phyloP scores from a whole-genome alignment of 2,329 filamentous ascomycete genomes.

The Microdochium bolleyi region DNA sequence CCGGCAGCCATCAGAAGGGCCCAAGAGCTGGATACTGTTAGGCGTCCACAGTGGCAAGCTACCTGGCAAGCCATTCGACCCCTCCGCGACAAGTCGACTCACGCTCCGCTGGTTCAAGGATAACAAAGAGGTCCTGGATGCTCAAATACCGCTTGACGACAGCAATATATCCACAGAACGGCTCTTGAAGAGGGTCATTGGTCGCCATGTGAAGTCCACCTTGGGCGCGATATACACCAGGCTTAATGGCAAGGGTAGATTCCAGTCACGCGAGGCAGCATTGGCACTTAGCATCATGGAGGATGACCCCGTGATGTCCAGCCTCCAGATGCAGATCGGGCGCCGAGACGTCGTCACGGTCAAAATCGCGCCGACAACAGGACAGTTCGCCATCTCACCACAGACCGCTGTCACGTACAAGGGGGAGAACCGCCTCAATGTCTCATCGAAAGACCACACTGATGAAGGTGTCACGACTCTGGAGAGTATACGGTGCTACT shows the following conservation, averaged over 20 bases:
- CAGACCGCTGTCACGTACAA: conserved; percentile 46
- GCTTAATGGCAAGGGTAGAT: conserved; percentile 53
- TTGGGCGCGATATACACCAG: conserved; percentile 58
- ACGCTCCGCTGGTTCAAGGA: conserved; percentile 77
- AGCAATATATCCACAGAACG: conserved; percentile 63
- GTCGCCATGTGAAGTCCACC: conserved; percentile 65
- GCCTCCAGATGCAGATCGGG: conserved; percentile 62
- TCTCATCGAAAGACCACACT: conserved; percentile 41
- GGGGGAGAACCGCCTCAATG: conserved; percentile 59
- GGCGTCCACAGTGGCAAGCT: conserved; percentile 64
- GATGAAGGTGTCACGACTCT: conserved; percentile 50
- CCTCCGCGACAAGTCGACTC: conserved; percentile 44
- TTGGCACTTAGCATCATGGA: conserved; percentile 50
- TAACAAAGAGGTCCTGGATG: conserved; percentile 63
- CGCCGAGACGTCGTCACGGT: conserved; percentile 51
- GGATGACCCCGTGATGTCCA: conserved; percentile 58
- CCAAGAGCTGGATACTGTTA: conserved; percentile 87
- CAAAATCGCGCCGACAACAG: conserved; percentile 69
- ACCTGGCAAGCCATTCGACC: conserved; percentile 26
- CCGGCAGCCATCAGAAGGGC: conserved; percentile 43
- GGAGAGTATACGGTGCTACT: conserved; percentile 53
- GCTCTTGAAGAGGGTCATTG: conserved; percentile 67
- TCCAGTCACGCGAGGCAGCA: conserved; percentile 48
- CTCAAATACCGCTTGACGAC: conserved; percentile 60
- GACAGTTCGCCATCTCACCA: conserved; percentile 65